These are phyloP conservation scores for Maudiozyma barnettii DNA, from an alignment of 805 yeast species.

Conservation along the genomic window DNA sequence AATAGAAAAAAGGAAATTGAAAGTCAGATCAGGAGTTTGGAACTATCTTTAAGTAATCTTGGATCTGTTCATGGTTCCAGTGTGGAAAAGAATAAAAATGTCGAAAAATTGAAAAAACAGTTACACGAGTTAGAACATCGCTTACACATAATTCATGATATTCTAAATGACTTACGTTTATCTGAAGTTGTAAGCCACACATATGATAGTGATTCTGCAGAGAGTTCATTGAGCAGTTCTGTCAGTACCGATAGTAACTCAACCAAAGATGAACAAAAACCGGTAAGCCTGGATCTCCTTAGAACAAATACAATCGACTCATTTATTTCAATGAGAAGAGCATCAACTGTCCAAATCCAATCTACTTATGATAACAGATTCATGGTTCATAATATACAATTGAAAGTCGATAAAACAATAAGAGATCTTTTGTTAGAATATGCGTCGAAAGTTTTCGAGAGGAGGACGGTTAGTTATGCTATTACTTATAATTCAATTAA, in stretches of 20 bases:
- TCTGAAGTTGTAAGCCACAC: slow-evolving; percentile 17
- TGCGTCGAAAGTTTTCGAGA: slow-evolving; percentile 34
- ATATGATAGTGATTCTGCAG: slow-evolving; percentile 8
- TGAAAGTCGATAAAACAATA: slow-evolving; percentile 45
- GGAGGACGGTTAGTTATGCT: slow-evolving; percentile 35
- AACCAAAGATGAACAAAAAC: slow-evolving; percentile 4
- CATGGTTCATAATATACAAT: slow-evolving; percentile 44
- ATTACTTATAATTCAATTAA: slow-evolving; percentile 43
- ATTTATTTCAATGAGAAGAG: slow-evolving; percentile 24
- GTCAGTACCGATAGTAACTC: slow-evolving; percentile 7
- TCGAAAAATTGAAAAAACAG: slow-evolving; percentile 14
- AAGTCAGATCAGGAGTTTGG: slow-evolving; percentile 27
- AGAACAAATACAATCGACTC: slow-evolving; percentile 24
- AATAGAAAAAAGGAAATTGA: slow-evolving; percentile 33
- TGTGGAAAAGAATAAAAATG: slow-evolving; percentile 1
- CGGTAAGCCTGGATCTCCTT: slow-evolving; percentile 3
- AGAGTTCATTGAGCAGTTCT: not conserved
- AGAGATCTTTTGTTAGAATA: slow-evolving; percentile 43
- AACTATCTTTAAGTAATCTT: slow-evolving; percentile 6
- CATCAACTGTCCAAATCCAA: slow-evolving; percentile 18
- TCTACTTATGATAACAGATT: slow-evolving; percentile 47
- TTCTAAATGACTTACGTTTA: slow-evolving; percentile 25
- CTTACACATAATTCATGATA: slow-evolving; percentile 24
- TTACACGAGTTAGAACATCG: slow-evolving; percentile 28
- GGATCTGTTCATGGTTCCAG: not conserved